Conservation (phyloP, 208 protist genomes). For the Trypanosoma grayi region DNA sequence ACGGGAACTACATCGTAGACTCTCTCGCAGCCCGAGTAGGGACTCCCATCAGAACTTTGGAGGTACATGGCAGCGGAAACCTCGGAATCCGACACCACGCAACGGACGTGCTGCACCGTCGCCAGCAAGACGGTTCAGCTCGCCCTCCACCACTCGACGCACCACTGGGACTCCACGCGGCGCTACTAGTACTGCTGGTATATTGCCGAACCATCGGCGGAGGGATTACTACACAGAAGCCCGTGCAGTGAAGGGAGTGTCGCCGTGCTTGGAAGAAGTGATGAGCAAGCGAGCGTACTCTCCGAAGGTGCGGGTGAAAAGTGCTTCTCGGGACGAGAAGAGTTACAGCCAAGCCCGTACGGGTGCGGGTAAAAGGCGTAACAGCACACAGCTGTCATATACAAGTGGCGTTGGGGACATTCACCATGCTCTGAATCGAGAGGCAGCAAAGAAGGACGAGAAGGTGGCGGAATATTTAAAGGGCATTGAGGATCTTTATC, state of each 20-base stretch:
- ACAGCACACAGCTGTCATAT: neutral
- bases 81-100: neutral
- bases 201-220: neutral
- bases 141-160: neutral
- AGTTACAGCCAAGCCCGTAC: neutral
- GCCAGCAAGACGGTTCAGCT: slow-evolving; percentile 1
- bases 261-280: slow-evolving; percentile 9
- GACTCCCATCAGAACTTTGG: neutral
- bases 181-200: neutral
- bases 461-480: slow-evolving; percentile 31
- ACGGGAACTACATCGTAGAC: neutral
- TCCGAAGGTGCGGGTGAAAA: neutral
- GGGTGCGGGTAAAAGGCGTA: neutral
- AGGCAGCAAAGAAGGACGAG: slow-evolving; percentile 13
- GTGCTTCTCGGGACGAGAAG: neutral
- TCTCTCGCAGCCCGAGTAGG: neutral
- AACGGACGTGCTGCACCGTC: neutral
- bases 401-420: neutral
- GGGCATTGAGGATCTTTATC: slow-evolving; percentile 62
- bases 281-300: neutral
- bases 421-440: neutral
- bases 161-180: neutral
- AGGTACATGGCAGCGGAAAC: neutral
- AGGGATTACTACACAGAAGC: slow-evolving; percentile 12
- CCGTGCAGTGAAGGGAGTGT: slow-evolving; percentile 8